Evolutionary conservation across 192 early-diverging fungal species (phyloP), one percentile per base, ranked within the genome.

Genomic region (Linnemannia schmuckeri): DNA sequence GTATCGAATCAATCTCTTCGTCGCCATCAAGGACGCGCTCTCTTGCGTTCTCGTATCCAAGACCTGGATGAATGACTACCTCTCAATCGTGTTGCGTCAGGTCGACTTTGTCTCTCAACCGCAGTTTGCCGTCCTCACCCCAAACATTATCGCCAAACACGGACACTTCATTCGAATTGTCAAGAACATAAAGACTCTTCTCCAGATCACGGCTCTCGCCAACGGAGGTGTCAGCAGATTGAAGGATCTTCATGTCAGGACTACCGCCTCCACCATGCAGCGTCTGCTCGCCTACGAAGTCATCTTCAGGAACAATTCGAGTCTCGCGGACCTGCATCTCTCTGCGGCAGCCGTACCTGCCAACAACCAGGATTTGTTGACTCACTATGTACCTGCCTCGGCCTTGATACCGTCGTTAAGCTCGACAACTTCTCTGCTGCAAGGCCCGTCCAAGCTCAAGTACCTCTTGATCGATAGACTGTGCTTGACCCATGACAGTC

Each of bases 21-120:
- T 70, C 27, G 3, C 63, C 10, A 13, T 68, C 42, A 46, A 77
- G 76, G 63, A 77, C 68, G 76, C 75, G 1, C 3, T 77, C 27
- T 24, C 75, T 6, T 77, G 75, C 41, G 63, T 44, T 9, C 41
- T 35, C 15, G 76, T 77, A 3, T 77, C 20, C 44, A 47, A 69
- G 30, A 42, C 38, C 27, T 77, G 66, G 76, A 24, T 42, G 13
- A 42, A 69, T 3, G 27, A 68, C n/a, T 70, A 69, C 44, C 13
- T 47, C 8, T 27, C 22, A 18, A 12, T 27, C 4, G 35, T 77
- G 0, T 77, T 44, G 76, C 37, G 46, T 42, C 46, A 42, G 9
- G n/a, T 77, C 61, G 61, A n/a, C n/a, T n/a, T n/a, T n/a, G n/a
- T n/a, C n/a, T n/a, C n/a, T n/a, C 30, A 70, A n/a, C 37, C 33